Base-by-base conservation (phyloP, 83 land plant genomes). In the Isoetes engelmannii region DNA sequence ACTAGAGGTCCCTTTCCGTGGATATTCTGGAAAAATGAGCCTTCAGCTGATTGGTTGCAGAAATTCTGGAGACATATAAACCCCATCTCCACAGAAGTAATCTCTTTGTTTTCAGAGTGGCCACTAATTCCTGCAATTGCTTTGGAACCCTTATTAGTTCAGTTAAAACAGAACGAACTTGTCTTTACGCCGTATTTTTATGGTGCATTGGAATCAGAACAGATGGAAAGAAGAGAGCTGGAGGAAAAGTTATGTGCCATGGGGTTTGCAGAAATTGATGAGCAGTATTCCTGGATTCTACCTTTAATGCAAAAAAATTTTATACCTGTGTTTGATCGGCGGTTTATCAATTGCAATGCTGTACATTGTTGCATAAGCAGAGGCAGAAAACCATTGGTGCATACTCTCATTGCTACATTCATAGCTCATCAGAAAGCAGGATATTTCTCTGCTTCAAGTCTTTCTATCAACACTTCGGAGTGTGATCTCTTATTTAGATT, bases 121-220 rank as follows among this genome's bases (percentile, higher is more conserved):
- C 99, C 96, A 37, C 67, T 94, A 43, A 84, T 94, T 71, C 99
- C 99, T 75, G 87, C 87, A 54, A 80, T 84, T 63, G 73, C 80
- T 45, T 82, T 81, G 44, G 65, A 81, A 28, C 78, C 88, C 48
- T 74, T 90, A 10, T 72, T 94, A 54, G 87, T 89, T 44, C 92
- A 92, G 65, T 84, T 90, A 6, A 81, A 70, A 71, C 82, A 85
- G 42, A 71, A 73, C 17, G 78, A 82, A 49, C 74, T 94, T 63
- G 80, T 90, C n/a, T 94, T 94, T 74, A 61, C 87, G 50, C 96
- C 98, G 37, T 89, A 28, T 28, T 28, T 28, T 28, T 28, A 28
- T 28, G 37, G 37, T 28, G 37, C 37, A 28, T 28, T 28, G 37
- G 37, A 28, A 28, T 28, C 37, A 28, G 37, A 12, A 59, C 62